A percentile compares a stretch with the other conserved stretches of the same genome.
Evolutionary conservation across 1,284 basidiomycete species (phyloP).

Genomic region (Moniliella sp.): DNA sequence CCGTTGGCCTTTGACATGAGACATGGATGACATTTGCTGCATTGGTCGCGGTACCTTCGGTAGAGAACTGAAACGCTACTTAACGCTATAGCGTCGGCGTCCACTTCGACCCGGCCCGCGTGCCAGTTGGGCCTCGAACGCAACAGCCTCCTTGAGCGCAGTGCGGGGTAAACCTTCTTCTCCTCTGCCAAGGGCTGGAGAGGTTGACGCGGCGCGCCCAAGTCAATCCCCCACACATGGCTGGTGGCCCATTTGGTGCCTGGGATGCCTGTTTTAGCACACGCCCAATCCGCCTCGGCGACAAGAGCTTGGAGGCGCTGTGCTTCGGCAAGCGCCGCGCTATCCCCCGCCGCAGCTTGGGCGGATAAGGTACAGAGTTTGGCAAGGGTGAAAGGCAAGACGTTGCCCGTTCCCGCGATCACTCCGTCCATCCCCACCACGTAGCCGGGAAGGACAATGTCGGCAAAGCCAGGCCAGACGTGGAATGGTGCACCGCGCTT

Average conservation of each 20-base stretch:
- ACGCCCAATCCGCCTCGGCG: slow-evolving; percentile 56
- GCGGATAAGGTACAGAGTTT: slow-evolving; percentile 47
- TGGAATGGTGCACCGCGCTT: slow-evolving; percentile 39
- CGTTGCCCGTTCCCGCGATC: slow-evolving; percentile 13
- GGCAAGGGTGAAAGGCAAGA: slow-evolving; percentile 41
- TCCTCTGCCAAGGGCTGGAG: slow-evolving; percentile 45
- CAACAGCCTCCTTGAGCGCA: too few relatives aligned
- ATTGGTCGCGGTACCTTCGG: too few relatives aligned
- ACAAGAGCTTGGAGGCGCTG: slow-evolving; percentile 56
- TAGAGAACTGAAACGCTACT: too few relatives aligned
- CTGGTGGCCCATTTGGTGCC: slow-evolving; percentile 61
- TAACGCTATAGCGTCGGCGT: too few relatives aligned
- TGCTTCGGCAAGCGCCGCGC: slow-evolving; percentile 43
- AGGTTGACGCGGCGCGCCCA: slow-evolving; percentile 52
- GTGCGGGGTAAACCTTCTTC: too few relatives aligned
- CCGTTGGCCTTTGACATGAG: too few relatives aligned
- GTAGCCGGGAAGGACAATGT: slow-evolving; percentile 11
- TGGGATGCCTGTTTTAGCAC: slow-evolving; percentile 53
- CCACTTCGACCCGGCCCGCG: too few relatives aligned
- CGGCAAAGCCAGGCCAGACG: slow-evolving; percentile 7
- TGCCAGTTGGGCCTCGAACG: too few relatives aligned
- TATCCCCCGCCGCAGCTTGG: slow-evolving; percentile 10
- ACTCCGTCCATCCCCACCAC: slow-evolving; percentile 10
- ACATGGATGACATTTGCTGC: too few relatives aligned
- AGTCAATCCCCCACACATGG: slow-evolving; percentile 50